Conservation (phyloP, 2,329 filamentous ascomycete species). For the Aspergillus caelatus region DNA sequence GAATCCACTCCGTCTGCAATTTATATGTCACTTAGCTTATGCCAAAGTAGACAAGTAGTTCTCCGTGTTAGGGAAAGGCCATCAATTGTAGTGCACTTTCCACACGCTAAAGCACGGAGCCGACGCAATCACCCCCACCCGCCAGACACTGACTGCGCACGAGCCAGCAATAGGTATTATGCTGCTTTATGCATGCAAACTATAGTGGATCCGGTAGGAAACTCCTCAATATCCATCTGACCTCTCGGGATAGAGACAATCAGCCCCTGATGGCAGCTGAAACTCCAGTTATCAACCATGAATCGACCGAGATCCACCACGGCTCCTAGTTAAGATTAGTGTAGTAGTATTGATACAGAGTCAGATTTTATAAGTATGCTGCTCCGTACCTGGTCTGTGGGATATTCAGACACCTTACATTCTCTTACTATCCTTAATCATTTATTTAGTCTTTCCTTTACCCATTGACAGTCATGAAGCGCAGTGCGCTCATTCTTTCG, state of each 20-base stretch:
- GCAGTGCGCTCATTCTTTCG: constrained; percentile 28
- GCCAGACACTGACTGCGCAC: not conserved
- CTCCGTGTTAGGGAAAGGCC: not conserved
- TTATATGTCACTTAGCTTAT: not conserved
- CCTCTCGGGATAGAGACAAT: not conserved
- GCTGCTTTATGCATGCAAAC: not conserved
- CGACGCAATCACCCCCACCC: not conserved
- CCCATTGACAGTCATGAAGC: constrained; percentile 25
- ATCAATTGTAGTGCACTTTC: not conserved
- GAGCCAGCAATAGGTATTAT: not conserved
- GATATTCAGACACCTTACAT: not conserved
- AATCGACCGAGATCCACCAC: not conserved
- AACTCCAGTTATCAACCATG: not conserved
- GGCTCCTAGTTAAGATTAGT: not conserved
- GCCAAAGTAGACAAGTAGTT: not conserved
- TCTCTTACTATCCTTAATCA: not conserved
- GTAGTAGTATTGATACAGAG: no score
- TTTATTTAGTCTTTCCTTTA: constrained; percentile 9
- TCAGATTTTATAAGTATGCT: not conserved
- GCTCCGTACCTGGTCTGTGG: not conserved
- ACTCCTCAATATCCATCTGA: not conserved
- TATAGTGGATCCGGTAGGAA: not conserved
- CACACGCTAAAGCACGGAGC: not conserved
- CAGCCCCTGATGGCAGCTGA: not conserved
- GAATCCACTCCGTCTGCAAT: not conserved